Evolutionary conservation across 208 protist genomes (phyloP), one percentile per base, ranked within the genome.

Genomic region (Trypanosoma theileri): DNA sequence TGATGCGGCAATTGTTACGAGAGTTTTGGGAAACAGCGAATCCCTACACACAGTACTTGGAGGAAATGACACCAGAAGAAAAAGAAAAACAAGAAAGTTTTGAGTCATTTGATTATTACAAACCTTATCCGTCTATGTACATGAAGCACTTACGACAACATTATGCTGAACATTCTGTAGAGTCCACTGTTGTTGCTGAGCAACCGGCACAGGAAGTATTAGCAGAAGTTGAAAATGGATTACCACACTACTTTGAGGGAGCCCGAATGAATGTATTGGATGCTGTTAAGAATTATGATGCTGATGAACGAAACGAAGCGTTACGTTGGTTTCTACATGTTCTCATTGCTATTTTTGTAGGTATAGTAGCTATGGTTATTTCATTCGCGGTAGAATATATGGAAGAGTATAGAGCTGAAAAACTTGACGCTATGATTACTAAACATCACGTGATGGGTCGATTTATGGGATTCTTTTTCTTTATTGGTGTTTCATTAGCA

Each of bases 71-170:
- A 0, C 22, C 53, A 14, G 81, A 70, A 21, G 77, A 90, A 68
- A 74, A 77, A 48, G 50, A 73, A 60, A 83, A 81, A 55, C 86
- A 91, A 55, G 75, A 85, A 12, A 83, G 73, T 62, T 96, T 89
- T 75, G 90, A 96, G 48, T 91, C 85, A 48, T 69, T 93, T 1
- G 85, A 96, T 71, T 96, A 93, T 63, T 84, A 93, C 65, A 92
- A 88, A 59, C 65, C 85, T 10, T 95, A 95, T 74, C 79, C 86
- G 0, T 70, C 82, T 54, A 89, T 92, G 77, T 95, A 95, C 72
- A 83, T 95, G 60, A 69, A 73, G 22, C 80, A 92, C 62, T 68
- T 95, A 21, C 81, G 89, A 16, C 70, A 83, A 46, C 65, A 69
- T 19, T 71, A 66, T 46, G 31, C 59, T 45, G 21, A 16, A 52